Evolutionary conservation across 257 asterid genomes (phyloP).

Genomic region (Verbascum thapsus): DNA sequence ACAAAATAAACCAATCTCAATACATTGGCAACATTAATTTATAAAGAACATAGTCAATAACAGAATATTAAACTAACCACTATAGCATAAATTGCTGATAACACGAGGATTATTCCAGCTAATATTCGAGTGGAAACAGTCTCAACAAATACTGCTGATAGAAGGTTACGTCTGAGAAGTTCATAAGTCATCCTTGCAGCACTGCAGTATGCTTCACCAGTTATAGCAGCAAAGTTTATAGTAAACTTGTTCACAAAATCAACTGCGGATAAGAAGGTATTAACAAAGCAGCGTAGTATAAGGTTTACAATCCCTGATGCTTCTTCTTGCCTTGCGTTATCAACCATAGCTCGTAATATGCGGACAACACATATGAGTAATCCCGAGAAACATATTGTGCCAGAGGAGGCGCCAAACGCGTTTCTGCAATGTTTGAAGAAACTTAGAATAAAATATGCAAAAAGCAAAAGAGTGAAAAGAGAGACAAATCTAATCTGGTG

Average conservation of each 20-base stretch:
- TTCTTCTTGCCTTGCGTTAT: slow-evolving; percentile 81
- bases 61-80: slow-evolving; percentile 51
- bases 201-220: slow-evolving; percentile 93
- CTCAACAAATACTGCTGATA: slow-evolving; percentile 89
- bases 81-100: slow-evolving; percentile 82
- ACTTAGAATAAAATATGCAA: neutral
- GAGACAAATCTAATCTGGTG: neutral
- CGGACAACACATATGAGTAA: slow-evolving; percentile 61
- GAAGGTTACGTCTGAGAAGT: slow-evolving; percentile 91
- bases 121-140: slow-evolving; percentile 85
- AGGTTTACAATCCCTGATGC: slow-evolving; percentile 79
- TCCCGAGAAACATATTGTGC: slow-evolving; percentile 93
- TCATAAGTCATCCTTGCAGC: slow-evolving; percentile 91
- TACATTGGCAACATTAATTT: neutral
- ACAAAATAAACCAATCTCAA: neutral
- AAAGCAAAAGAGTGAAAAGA: neutral
- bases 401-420: slow-evolving; percentile 90
- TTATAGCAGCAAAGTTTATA: slow-evolving; percentile 84
- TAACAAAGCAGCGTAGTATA: slow-evolving; percentile 73
- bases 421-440: slow-evolving; percentile 52
- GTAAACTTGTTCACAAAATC: slow-evolving; percentile 95
- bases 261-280: slow-evolving; percentile 62
- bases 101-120: slow-evolving; percentile 76
- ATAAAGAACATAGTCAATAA: neutral
- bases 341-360: slow-evolving; percentile 78